phyloP scores from a whole-genome alignment of 495 filamentous ascomycete genomes.

The Filosporella fistucella region DNA sequence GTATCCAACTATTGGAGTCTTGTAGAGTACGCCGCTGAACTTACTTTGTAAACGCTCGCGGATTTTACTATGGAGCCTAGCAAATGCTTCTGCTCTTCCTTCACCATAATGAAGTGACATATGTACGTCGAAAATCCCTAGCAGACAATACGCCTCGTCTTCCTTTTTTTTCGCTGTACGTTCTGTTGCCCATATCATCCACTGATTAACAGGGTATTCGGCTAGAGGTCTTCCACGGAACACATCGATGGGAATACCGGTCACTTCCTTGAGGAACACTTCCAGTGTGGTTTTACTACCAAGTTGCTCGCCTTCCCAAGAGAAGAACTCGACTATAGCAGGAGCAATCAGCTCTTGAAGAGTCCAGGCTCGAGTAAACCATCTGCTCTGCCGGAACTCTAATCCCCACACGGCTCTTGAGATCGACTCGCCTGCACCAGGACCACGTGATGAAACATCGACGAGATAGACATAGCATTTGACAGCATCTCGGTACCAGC shows the following conservation, averaged over 20 bases:
- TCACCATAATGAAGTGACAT: slow-evolving; percentile 30
- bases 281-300: slow-evolving; percentile 11
- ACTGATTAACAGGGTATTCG: slow-evolving; percentile 13
- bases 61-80: too few relatives aligned
- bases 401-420: slow-evolving; percentile 11
- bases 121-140: slow-evolving; percentile 24
- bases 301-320: slow-evolving; percentile 4
- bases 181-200: slow-evolving; percentile 24
- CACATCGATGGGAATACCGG: slow-evolving; percentile 7
- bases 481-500: neutral
- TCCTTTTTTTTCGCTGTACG: slow-evolving; percentile 21
- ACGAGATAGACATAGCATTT: neutral
- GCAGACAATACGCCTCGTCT: slow-evolving; percentile 20
- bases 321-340: slow-evolving; percentile 11
- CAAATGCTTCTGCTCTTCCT: too few relatives aligned
- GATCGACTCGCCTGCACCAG: neutral
- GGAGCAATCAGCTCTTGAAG: slow-evolving; percentile 21
- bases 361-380: slow-evolving; percentile 32
- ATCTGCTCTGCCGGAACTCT: slow-evolving; percentile 15
- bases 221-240: slow-evolving; percentile 5
- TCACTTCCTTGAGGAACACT: slow-evolving; percentile 3
- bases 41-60: too few relatives aligned
- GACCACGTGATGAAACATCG: neutral
- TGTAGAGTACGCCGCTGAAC: too few relatives aligned
- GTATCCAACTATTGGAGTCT: too few relatives aligned